These are phyloP conservation scores for Yamadazyma pseudoaaseri DNA, from an alignment of 1,139 yeast species.

Conservation along the genomic window DNA sequence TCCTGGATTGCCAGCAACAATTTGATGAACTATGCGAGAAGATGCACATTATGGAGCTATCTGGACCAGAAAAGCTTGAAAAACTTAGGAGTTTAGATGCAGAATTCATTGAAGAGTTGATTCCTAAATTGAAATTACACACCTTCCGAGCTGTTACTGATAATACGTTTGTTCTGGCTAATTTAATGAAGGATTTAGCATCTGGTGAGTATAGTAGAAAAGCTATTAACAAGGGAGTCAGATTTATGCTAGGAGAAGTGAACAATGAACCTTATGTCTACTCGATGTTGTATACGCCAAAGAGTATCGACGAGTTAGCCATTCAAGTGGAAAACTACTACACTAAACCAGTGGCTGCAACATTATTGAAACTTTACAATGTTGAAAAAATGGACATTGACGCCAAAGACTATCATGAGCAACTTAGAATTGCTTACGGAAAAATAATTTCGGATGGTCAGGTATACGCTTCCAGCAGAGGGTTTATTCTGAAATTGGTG, in stretches of 20 bases:
- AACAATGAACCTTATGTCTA: background rate
- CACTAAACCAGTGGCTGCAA: background rate
- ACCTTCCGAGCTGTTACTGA: constrained; percentile 1
- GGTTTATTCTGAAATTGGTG: no score
- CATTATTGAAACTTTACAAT: background rate
- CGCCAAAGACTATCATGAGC: background rate
- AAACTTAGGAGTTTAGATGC: background rate
- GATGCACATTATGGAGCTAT: background rate
- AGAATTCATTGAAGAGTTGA: constrained; percentile 1
- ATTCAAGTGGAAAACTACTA: constrained; percentile 1
- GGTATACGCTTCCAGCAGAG: no score
- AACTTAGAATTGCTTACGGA: background rate
- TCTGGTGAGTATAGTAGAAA: background rate
- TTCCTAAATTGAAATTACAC: constrained; percentile 1
- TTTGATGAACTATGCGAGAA: constrained; percentile 1
- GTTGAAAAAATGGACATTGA: background rate
- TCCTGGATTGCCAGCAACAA: background rate
- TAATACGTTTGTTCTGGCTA: background rate
- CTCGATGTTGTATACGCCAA: constrained; percentile 1
- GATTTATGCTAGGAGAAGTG: background rate
- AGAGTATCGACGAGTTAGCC: background rate
- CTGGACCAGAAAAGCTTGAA: background rate
- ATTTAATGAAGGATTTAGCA: background rate
- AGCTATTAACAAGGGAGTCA: background rate
- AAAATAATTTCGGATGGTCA: background rate